Evolutionary conservation across 1,284 basidiomycete genomes (phyloP), one percentile per base, ranked within the genome.

Genomic region (Thelephora terrestris): DNA sequence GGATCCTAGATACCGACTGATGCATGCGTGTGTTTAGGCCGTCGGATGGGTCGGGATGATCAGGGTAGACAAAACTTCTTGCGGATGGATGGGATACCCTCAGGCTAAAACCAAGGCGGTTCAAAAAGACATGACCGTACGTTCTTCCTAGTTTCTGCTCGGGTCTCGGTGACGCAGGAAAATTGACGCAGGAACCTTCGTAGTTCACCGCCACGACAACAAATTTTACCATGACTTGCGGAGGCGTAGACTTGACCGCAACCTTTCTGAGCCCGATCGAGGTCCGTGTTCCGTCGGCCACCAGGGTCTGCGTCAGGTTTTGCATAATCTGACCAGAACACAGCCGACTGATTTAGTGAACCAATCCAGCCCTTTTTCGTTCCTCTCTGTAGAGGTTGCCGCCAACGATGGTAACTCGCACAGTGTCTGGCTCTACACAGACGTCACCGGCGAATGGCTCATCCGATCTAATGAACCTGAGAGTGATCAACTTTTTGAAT

Each of bases 311-410:
- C 16, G 7, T 6, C 20, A n/a, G 39, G 2, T 9, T 5, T 23
- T n/a, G n/a, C n/a, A 12, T 42, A 12, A 21, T 42, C 12, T 42
- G 12, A 23, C 39, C 6, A 5, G 14, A 32, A 32, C 39, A n/a
- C 39, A 68, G 59, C 61, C 64, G 0, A 53, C 53, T 7, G 63
- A 69, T 55, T 54, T 59, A 47, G 56, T 62, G 44, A 54, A 56
- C 23, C 62, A 68, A 52, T 67, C 64, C 12, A 47, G 66, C 10
- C 62, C 64, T 21, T 64, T 65, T 46, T 54, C 62, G 5, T 65
- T 68, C 48, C 20, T 67, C 16, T 53, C 57, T 29, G 46, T 68
- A 18, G 58, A 62, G 16, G 62, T 59, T 2, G 40, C 40, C 5
- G 59, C 67, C 0, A 47, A 53, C 7, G 67, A 69, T 47, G 62